Evolutionary conservation across 768 basidiomycete species (phyloP), one percentile per base, ranked within the genome.

Genomic region (Cyathus striatus): DNA sequence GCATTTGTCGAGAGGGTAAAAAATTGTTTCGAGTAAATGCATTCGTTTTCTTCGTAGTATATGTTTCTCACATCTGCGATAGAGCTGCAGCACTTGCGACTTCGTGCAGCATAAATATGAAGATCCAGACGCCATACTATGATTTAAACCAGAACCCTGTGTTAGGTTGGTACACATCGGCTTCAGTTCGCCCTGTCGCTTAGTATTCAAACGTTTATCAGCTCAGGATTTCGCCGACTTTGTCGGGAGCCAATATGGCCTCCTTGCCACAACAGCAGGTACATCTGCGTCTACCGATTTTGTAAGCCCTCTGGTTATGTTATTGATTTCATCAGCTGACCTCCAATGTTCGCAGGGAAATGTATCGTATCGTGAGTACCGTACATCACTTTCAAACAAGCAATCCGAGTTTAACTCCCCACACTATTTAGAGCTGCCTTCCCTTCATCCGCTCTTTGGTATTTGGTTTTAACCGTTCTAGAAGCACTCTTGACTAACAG

Each of bases 201-300:
- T 18, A 7, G n/a, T 30, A 39, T 42, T 21, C 16, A 51, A n/a
- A 32, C 5, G 14, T 21, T 18, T 17, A 36, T 9, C 33, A 86
- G 85, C 72, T n/a, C 64, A 65, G 35, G 72, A 71, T 48, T 81
- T 81, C 51, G 61, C 71, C 41, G 68, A 72, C 42, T 63, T 73
- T 17, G 70, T 74, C 47, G 54, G 61, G 23, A 58, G 51, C 33
- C 61, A 61, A 32, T 83, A 77, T 47, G 75, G 70, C 13, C 53
- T 76, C 57, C 51, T 49, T 23, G 57, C 61, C 2, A 58, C 51
- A 4, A 45, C 53, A 4, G 45, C 41, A 33, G 62, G 54, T 7
- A 62, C 69, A 3, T 65, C 76, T 14, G 86, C 83, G 3, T 88
- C 85, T 4, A 87, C 87, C 6, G 87, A 90, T 60, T 88, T 89